Conservation (phyloP, 2,329 filamentous ascomycete genomes). For the Neonectria neomacrospora region DNA sequence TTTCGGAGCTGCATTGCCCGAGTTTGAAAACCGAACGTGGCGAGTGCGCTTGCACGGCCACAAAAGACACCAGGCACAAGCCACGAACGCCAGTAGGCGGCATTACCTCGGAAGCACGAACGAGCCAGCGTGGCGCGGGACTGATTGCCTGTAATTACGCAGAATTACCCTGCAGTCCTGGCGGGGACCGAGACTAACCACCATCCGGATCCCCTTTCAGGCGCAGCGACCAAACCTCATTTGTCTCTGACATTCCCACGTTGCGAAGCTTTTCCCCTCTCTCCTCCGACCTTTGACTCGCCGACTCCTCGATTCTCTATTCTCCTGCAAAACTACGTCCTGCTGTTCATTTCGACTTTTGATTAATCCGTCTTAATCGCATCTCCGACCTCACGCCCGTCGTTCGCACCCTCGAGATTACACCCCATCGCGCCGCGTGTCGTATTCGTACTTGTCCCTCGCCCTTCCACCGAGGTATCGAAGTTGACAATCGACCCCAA, state of each 20-base stretch:
- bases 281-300: constrained; percentile 20
- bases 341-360: constrained; percentile 8
- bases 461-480: not conserved
- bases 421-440: constrained; percentile 15
- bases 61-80: constrained; percentile 15
- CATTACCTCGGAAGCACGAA: constrained; percentile 26
- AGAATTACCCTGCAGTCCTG: constrained; percentile 8
- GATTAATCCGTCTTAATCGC: constrained; percentile 21
- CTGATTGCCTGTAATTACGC: constrained; percentile 9
- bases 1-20: not conserved
- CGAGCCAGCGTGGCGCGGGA: constrained; percentile 41
- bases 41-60: constrained; percentile 13
- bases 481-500: constrained; percentile 4
- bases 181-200: constrained; percentile 34
- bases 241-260: constrained; percentile 41
- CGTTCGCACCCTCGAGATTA: constrained; percentile 1
- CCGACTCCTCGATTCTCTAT: constrained; percentile 22
- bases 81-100: not conserved
- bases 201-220: constrained; percentile 41
- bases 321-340: constrained; percentile 2
- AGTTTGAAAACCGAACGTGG: constrained; percentile 6
- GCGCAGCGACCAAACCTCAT: constrained; percentile 39
- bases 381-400: not conserved
- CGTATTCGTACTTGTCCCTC: constrained; percentile 10
- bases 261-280: constrained; percentile 32